Conservation (phyloP, 208 protist species). For the Strigomonas culicis region DNA sequence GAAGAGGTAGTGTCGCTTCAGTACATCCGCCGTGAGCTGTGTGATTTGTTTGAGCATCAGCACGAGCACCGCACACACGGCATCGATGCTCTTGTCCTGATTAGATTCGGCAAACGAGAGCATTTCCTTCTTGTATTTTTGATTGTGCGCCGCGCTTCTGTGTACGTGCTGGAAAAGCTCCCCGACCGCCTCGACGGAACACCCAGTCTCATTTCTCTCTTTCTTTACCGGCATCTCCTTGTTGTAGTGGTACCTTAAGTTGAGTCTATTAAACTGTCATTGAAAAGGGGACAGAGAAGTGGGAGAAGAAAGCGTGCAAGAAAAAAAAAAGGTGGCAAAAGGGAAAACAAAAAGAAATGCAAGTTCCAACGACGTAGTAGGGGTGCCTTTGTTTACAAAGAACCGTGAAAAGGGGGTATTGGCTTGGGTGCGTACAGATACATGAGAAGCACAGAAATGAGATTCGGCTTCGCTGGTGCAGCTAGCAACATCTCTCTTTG, state of each 20-base stretch:
- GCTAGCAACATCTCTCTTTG: not conserved
- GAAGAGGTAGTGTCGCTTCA: slow-evolving; percentile 79
- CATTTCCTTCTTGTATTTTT: slow-evolving; percentile 57
- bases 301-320: not conserved
- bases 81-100: slow-evolving; percentile 14
- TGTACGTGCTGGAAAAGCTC: slow-evolving; percentile 79
- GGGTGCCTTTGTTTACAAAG: not conserved
- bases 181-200: slow-evolving; percentile 28
- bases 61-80: slow-evolving; percentile 54
- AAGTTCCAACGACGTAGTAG: not conserved
- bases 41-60: slow-evolving; percentile 73
- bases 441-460: not conserved
- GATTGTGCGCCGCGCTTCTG: slow-evolving; percentile 65
- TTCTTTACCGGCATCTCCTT: not conserved
- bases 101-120: slow-evolving; percentile 21
- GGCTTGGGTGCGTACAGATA: not conserved
- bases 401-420: too few species aligned
- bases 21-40: slow-evolving; percentile 60
- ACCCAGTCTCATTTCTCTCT: slow-evolving; percentile 6
- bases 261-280: not conserved
- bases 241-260: not conserved
- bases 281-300: not conserved
- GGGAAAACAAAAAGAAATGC: not conserved
- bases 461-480: not conserved
- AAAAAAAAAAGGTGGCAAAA: slow-evolving; percentile 3